Conservation (phyloP, 805 yeast species). For the Wickerhamiella brachini region DNA sequence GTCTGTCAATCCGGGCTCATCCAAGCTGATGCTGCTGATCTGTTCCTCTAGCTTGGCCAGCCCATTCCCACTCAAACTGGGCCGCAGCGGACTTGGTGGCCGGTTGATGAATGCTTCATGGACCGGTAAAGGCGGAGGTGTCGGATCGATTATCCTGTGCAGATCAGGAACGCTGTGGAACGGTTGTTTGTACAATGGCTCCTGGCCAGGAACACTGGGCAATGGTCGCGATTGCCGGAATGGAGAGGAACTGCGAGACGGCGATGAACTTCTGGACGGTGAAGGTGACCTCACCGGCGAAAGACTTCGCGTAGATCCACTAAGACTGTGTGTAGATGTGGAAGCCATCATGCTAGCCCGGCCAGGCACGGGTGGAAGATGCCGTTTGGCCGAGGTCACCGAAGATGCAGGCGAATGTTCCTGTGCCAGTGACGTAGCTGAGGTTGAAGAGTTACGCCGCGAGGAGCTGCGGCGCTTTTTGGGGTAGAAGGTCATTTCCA, state of each 20-base stretch:
- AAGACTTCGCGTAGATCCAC: neutral
- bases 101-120: neutral
- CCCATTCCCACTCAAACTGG: neutral
- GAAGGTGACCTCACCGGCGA: neutral
- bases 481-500: conserved; percentile 89
- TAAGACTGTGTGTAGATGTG: neutral
- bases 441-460: conserved; percentile 4
- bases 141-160: neutral
- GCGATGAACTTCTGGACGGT: neutral
- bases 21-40: neutral
- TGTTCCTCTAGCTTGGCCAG: neutral
- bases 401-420: neutral
- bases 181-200: neutral
- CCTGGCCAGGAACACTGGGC: neutral
- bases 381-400: neutral
- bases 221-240: neutral
- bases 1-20: neutral
- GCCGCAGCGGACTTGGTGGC: neutral
- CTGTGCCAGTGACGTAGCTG: neutral
- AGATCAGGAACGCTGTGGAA: conserved; percentile 4
- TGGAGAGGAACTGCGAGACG: neutral
- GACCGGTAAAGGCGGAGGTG: neutral
- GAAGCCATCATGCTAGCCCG: neutral
- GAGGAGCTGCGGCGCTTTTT: conserved; percentile 18
- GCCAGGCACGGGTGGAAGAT: neutral